Percentiles rank a stretch among this genome's conserved stretches.
Conservation (phyloP, 257 asterid genomes). For the Solanum phureja region DNA sequence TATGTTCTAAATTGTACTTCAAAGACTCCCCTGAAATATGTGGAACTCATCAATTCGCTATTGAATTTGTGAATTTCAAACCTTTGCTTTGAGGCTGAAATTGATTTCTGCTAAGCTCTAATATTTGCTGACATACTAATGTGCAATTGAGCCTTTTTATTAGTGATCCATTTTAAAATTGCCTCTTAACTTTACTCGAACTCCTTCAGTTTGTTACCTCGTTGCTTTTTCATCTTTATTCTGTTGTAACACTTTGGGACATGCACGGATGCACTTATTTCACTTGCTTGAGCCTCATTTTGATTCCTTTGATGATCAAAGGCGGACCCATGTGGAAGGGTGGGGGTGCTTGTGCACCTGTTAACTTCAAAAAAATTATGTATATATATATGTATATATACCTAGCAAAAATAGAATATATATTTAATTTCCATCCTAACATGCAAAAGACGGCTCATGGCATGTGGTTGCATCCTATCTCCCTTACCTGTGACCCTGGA, state of each 20-base stretch:
- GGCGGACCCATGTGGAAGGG: background rate
- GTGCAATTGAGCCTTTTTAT: background rate
- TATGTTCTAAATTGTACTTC: background rate
- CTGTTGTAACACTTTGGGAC: background rate
- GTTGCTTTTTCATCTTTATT: background rate
- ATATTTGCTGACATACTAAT: background rate
- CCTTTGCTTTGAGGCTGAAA: background rate
- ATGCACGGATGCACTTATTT: background rate
- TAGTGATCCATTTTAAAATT: background rate
- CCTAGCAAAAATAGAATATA: background rate
- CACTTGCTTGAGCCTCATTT: background rate
- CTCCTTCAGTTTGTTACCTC: background rate
- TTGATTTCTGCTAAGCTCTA: background rate
- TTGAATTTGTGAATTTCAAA: background rate
- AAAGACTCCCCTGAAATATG: background rate
- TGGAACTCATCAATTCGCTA: background rate
- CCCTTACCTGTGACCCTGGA: background rate
- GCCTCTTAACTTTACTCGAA: background rate
- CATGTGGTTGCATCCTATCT: background rate
- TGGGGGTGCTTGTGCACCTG: background rate
- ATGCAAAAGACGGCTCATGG: background rate
- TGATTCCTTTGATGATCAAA: background rate
- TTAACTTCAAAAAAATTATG: background rate
- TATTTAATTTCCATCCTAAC: background rate
- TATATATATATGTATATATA: too few relatives aligned